phyloP scores from a whole-genome alignment of 331 rosid species.

The Pyrus hybrid region DNA sequence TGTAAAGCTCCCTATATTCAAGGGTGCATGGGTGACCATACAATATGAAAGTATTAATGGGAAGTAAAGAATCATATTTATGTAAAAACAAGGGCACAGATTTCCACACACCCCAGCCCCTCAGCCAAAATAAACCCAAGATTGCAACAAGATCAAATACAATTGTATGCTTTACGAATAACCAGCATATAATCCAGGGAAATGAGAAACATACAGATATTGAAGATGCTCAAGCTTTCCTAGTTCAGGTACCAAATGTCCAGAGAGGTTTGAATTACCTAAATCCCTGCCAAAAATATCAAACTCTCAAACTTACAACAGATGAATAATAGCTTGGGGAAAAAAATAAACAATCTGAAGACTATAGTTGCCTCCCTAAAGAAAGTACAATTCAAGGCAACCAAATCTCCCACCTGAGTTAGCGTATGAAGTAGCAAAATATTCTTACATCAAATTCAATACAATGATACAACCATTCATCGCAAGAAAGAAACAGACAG shows the following conservation, averaged over 20 bases:
- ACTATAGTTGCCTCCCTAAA: background rate
- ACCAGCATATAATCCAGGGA: background rate
- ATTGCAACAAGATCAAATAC: background rate
- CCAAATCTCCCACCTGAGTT: background rate
- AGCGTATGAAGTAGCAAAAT: background rate
- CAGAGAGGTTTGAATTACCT: constrained; percentile 87
- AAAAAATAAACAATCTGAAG: background rate
- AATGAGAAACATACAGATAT: constrained; percentile 54
- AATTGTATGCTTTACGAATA: background rate
- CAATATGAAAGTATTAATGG: background rate
- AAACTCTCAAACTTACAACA: background rate
- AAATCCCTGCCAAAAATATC: constrained; percentile 57
- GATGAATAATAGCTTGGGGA: background rate
- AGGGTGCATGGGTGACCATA: background rate
- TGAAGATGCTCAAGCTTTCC: constrained; percentile 85
- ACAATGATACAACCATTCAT: background rate
- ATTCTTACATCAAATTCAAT: background rate
- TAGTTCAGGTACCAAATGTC: constrained; percentile 81
- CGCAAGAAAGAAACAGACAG: background rate
- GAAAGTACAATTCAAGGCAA: background rate
- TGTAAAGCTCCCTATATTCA: constrained; percentile 65
- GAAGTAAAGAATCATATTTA: background rate
- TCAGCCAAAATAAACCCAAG: no score
- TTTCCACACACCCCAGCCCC: background rate
- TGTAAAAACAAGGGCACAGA: background rate